phyloP scores from a whole-genome alignment of 495 filamentous ascomycete species.

The Wilcoxina mikolae region DNA sequence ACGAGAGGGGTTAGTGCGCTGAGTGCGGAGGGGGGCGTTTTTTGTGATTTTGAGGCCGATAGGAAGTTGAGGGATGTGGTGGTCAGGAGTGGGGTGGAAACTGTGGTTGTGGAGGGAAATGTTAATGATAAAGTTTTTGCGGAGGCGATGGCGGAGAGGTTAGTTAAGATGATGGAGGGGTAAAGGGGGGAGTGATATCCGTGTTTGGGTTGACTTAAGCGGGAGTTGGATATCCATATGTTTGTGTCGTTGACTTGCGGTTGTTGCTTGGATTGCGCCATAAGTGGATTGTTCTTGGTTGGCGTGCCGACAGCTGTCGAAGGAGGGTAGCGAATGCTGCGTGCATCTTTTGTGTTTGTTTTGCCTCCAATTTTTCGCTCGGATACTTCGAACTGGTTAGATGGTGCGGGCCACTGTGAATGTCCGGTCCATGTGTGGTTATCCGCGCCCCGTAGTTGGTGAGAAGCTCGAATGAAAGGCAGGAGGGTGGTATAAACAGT shows the following conservation, averaged over 20 bases:
- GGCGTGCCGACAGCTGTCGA: not conserved
- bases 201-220: not conserved
- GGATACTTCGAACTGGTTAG: too few relatives aligned
- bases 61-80: not conserved
- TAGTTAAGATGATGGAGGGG: constrained; percentile 14
- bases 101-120: constrained; percentile 29
- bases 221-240: too few relatives aligned
- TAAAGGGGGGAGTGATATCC: not conserved
- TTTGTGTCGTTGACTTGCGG: too few relatives aligned
- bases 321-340: not conserved
- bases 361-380: too few relatives aligned
- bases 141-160: constrained; percentile 3
- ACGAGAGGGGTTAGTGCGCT: constrained; percentile 33
- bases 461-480: too few relatives aligned
- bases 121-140: constrained; percentile 39
- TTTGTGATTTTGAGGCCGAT: constrained; percentile 35
- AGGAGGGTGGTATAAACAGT: too few relatives aligned
- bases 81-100: constrained; percentile 18
- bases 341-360: not conserved
- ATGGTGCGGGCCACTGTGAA: too few relatives aligned
- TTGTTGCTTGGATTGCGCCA: not conserved
- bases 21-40: constrained; percentile 30
- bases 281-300: not conserved
- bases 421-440: too few relatives aligned
- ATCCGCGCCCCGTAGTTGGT: too few relatives aligned